Percentiles rank a stretch among this genome's conserved stretches.
These are phyloP conservation scores for Umbellularia californica DNA, from an alignment of 164 flowering plant species.

Conservation along the genomic window DNA sequence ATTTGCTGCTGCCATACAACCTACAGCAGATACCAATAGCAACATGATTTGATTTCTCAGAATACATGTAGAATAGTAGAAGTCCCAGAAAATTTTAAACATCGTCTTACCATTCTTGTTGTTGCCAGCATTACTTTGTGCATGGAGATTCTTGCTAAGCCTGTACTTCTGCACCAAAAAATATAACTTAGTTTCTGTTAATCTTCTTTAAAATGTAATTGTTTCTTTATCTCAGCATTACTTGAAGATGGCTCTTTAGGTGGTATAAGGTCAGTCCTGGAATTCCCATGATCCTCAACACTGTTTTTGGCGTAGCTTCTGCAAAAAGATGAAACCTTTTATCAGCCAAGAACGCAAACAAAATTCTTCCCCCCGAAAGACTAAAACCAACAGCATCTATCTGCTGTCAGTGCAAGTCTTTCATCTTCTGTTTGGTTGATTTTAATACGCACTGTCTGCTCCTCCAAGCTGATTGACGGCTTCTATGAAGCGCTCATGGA, in stretches of 20 bases:
- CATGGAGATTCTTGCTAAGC: constrained; percentile 76
- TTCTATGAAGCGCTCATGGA: constrained; percentile 82
- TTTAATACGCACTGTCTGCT: constrained; percentile 77
- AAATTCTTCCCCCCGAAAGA: not conserved
- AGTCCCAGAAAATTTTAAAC: not conserved
- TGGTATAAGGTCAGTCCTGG: constrained; percentile 96
- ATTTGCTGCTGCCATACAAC: constrained; percentile 36
- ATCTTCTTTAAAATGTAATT: not conserved
- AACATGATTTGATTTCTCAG: not conserved
- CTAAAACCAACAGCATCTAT: not conserved
- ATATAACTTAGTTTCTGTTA: constrained; percentile 10
- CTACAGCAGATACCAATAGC: constrained; percentile 12
- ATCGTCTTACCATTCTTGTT: constrained; percentile 53
- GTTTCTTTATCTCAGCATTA: constrained; percentile 14
- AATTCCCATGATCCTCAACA: constrained; percentile 93
- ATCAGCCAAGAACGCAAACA: constrained; percentile 5
- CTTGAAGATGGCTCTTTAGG: constrained; percentile 96
- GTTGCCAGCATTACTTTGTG: constrained; percentile 47
- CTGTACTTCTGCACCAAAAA: constrained; percentile 71
- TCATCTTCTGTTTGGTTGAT: constrained; percentile 3
- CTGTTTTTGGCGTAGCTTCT: constrained; percentile 97
- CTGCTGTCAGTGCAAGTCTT: not conserved
- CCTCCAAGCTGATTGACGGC: constrained; percentile 95
- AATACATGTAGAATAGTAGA: constrained; percentile 2
- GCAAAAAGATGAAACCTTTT: constrained; percentile 24